phyloP scores from a whole-genome alignment of 148 eudicot species.

The Rhododendron ovatum region DNA sequence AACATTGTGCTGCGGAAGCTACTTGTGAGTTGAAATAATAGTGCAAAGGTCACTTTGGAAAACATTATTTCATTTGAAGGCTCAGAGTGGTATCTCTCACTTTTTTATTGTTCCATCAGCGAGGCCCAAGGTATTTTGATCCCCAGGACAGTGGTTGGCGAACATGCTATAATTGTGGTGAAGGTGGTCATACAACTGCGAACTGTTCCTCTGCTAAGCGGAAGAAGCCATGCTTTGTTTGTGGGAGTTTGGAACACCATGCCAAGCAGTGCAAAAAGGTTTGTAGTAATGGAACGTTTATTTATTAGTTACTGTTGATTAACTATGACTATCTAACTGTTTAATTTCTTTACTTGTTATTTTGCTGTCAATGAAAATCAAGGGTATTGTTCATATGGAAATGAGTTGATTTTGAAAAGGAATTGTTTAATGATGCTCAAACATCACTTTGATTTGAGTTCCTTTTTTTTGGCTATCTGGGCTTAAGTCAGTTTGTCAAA shows the following conservation, averaged over 20 bases:
- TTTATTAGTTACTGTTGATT: background rate
- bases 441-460: background rate
- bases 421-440: background rate
- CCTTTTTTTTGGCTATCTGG: background rate
- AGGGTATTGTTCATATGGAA: background rate
- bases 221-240: slow-evolving; percentile 84
- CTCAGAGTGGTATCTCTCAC: slow-evolving; percentile 36
- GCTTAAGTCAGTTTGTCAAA: background rate
- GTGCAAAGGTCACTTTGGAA: slow-evolving; percentile 24
- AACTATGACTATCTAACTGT: background rate
- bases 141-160: slow-evolving; percentile 86
- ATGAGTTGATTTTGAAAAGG: background rate
- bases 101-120: slow-evolving; percentile 56
- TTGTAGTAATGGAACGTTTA: background rate
- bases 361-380: background rate
- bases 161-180: slow-evolving; percentile 92
- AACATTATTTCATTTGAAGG: slow-evolving; percentile 15
- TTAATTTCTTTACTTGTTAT: background rate
- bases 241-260: slow-evolving; percentile 92
- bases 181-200: slow-evolving; percentile 67
- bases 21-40: slow-evolving; percentile 77
- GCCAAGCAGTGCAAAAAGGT: slow-evolving; percentile 84
- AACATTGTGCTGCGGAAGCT: slow-evolving; percentile 72
- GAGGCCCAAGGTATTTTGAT: slow-evolving; percentile 95
- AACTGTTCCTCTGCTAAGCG: slow-evolving; percentile 68